Conservation (phyloP, 2,329 filamentous ascomycete genomes). For the Epichloe bromicola region DNA sequence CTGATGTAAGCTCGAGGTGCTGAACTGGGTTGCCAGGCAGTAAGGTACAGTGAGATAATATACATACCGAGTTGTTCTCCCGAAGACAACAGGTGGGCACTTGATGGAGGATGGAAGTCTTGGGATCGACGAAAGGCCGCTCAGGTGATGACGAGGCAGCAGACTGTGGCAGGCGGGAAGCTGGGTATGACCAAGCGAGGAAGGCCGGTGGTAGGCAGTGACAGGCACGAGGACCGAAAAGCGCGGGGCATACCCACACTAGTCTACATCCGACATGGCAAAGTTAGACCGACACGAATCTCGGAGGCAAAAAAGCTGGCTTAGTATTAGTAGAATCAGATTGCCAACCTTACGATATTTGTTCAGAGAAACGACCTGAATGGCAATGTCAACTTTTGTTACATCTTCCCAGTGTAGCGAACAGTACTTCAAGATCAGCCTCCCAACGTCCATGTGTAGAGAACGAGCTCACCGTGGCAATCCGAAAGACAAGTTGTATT, state of each 20-base stretch:
- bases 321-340: neutral
- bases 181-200: slow-evolving; percentile 5
- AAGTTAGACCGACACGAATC: neutral
- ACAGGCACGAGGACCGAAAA: slow-evolving; percentile 6
- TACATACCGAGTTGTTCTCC: neutral
- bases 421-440: no score
- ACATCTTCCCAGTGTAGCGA: no score
- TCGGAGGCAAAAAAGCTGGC: neutral
- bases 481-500: no score
- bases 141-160: slow-evolving; percentile 14
- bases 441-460: no score
- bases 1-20: slow-evolving; percentile 1
- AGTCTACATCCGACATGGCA: neutral
- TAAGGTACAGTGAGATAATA: neutral
- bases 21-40: neutral
- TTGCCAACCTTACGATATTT: no score
- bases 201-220: slow-evolving; percentile 9
- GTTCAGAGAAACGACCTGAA: no score
- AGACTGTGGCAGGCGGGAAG: slow-evolving; percentile 7
- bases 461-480: no score
- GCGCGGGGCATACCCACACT: slow-evolving; percentile 1
- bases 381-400: no score
- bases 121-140: slow-evolving; percentile 8
- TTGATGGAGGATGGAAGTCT: slow-evolving; percentile 2
- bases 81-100: neutral